phyloP scores from a whole-genome alignment of 306 rosid species.

The Crataegus laevigata region DNA sequence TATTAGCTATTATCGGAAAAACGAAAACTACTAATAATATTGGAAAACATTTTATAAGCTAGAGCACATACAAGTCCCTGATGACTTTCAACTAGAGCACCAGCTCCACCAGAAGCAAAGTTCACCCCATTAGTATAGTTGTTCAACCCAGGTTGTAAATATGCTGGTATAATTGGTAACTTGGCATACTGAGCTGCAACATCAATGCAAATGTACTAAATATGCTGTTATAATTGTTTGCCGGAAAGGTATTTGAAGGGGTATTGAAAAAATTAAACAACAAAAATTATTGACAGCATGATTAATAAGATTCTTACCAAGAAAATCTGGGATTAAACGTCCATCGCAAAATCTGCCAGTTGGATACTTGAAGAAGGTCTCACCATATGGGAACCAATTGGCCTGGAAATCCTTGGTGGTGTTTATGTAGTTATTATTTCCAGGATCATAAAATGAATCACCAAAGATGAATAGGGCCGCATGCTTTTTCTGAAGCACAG shows the following conservation, averaged over 20 bases:
- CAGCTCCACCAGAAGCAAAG: slow-evolving; percentile 31
- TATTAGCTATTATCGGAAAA: too few species aligned
- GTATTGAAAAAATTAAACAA: too few species aligned
- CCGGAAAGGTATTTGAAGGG: not conserved
- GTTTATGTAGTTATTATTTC: slow-evolving; percentile 42
- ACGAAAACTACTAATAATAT: too few species aligned
- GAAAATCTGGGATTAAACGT: slow-evolving; percentile 33
- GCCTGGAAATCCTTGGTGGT: slow-evolving; percentile 10
- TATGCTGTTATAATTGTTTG: not conserved
- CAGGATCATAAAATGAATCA: slow-evolving; percentile 35
- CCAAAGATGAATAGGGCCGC: slow-evolving; percentile 37
- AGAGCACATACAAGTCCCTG: slow-evolving; percentile 16
- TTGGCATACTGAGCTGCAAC: slow-evolving; percentile 25
- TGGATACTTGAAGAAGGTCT: slow-evolving; percentile 32
- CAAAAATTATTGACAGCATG: too few species aligned
- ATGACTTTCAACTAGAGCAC: slow-evolving; percentile 14
- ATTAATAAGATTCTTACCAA: slow-evolving; percentile 16
- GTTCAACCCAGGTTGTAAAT: slow-evolving; percentile 7
- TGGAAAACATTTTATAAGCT: not conserved
- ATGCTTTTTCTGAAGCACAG: not conserved
- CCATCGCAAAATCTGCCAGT: slow-evolving; percentile 44
- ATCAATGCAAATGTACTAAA: not conserved
- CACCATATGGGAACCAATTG: slow-evolving; percentile 28
- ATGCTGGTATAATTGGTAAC: slow-evolving; percentile 24
- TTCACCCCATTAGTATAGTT: slow-evolving; percentile 15